phyloP scores from a whole-genome alignment of 2,329 filamentous ascomycete genomes.

The Metarhizium brunneum region DNA sequence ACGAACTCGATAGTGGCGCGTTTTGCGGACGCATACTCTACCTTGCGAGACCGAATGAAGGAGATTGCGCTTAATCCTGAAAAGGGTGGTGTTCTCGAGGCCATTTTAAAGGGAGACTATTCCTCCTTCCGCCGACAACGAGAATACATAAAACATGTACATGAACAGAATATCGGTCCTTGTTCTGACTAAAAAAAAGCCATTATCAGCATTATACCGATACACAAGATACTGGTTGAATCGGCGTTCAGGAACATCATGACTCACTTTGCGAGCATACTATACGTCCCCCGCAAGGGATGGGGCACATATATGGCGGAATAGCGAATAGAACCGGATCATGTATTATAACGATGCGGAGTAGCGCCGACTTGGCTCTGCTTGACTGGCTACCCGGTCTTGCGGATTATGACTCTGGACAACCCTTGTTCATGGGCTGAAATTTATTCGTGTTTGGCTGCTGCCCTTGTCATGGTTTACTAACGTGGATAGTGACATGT shows the following conservation, averaged over 20 bases:
- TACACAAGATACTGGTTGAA: neutral
- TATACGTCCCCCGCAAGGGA: slow-evolving; percentile 1
- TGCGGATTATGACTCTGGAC: neutral
- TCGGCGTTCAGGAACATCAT: slow-evolving; percentile 3
- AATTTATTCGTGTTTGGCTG: neutral
- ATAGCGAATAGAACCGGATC: neutral
- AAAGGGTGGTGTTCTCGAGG: slow-evolving; percentile 47
- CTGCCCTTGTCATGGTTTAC: slow-evolving; percentile 8
- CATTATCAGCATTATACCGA: neutral
- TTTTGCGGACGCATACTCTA: slow-evolving; percentile 57
- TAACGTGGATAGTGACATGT: slow-evolving; percentile 22
- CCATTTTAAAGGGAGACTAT: slow-evolving; percentile 73
- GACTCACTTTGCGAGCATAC: neutral
- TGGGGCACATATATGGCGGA: slow-evolving; percentile 1
- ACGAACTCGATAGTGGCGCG: slow-evolving; percentile 56
- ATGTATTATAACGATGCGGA: slow-evolving; percentile 10
- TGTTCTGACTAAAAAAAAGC: slow-evolving; percentile 18
- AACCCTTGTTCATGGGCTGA: neutral
- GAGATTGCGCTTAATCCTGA: slow-evolving; percentile 29
- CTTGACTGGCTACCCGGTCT: neutral
- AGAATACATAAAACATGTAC: slow-evolving; percentile 46
- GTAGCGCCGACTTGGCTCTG: neutral
- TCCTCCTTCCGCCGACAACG: slow-evolving; percentile 62
- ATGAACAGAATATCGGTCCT: slow-evolving; percentile 29
- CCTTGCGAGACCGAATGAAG: slow-evolving; percentile 49